phyloP scores from a whole-genome alignment of 306 rosid genomes.

The Inga laurina region DNA sequence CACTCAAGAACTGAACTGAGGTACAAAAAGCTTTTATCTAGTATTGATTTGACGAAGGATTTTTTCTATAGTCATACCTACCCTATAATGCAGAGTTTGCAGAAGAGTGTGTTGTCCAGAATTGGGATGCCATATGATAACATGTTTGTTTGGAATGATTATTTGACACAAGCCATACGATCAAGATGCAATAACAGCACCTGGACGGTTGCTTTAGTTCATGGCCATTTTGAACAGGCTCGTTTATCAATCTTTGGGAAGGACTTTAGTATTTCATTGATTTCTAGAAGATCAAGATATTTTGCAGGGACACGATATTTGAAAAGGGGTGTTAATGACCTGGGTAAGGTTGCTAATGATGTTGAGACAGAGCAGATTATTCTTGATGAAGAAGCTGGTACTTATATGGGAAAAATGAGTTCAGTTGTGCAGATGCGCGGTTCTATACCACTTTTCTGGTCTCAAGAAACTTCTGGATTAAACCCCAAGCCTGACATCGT shows the following conservation, averaged over 20 bases:
- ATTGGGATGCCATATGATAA: constrained; percentile 81
- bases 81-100: constrained; percentile 97
- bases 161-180: constrained; percentile 81
- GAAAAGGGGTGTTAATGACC: constrained; percentile 97
- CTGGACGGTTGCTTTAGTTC: constrained; percentile 97
- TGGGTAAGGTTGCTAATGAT: constrained; percentile 97
- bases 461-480: constrained; percentile 94
- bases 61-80: constrained; percentile 94
- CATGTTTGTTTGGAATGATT: constrained; percentile 96
- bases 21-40: constrained; percentile 88
- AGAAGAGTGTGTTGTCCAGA: constrained; percentile 64
- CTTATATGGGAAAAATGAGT: constrained; percentile 92
- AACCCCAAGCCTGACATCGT: constrained; percentile 97
- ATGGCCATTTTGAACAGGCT: constrained; percentile 89
- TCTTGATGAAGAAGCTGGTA: constrained; percentile 92
- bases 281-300: constrained; percentile 95
- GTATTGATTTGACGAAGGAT: constrained; percentile 93
- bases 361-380: constrained; percentile 98
- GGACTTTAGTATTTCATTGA: constrained; percentile 81
- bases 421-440: constrained; percentile 98
- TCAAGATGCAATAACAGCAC: constrained; percentile 84
- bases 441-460: constrained; percentile 98
- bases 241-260: constrained; percentile 91
- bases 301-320: constrained; percentile 99
- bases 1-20: constrained; percentile 89